Percentiles rank a stretch among this genome's conserved stretches.
Conservation (phyloP, 2,329 filamentous ascomycete genomes). For the Clarireedia hainanense region DNA sequence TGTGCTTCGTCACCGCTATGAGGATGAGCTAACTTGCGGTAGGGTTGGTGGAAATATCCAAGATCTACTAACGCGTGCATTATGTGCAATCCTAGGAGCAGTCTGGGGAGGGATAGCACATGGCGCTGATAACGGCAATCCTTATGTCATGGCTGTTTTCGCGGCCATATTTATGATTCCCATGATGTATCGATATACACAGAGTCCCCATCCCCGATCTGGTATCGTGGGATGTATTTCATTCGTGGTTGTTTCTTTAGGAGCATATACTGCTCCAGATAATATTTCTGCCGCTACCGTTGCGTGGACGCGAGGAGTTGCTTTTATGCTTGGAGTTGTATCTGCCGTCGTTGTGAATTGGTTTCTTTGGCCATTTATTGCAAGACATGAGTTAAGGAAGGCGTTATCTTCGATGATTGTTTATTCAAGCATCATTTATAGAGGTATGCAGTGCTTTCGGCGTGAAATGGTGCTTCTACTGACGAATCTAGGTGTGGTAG, state of each 20-base stretch:
- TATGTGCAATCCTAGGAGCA: slow-evolving; percentile 43
- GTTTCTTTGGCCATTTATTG: slow-evolving; percentile 54
- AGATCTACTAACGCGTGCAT: slow-evolving; percentile 44
- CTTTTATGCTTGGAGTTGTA: slow-evolving; percentile 46
- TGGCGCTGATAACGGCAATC: slow-evolving; percentile 43
- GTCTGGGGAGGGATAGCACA: slow-evolving; percentile 47
- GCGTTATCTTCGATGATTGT: slow-evolving; percentile 49
- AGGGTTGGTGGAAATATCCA: slow-evolving; percentile 50
- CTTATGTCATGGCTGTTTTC: slow-evolving; percentile 47
- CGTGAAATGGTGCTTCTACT: not conserved
- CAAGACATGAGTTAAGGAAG: slow-evolving; percentile 49
- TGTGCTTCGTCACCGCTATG: slow-evolving; percentile 9
- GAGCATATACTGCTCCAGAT: slow-evolving; percentile 25
- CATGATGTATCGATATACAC: slow-evolving; percentile 49
- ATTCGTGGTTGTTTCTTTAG: slow-evolving; percentile 46
- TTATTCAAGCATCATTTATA: slow-evolving; percentile 49
- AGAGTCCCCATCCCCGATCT: slow-evolving; percentile 48
- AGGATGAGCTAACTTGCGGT: not conserved
- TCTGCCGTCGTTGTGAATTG: slow-evolving; percentile 49
- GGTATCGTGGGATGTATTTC: slow-evolving; percentile 50
- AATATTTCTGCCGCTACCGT: slow-evolving; percentile 33
- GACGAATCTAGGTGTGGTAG: slow-evolving; percentile 33
- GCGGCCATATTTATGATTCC: slow-evolving; percentile 50
- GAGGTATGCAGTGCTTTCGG: slow-evolving; percentile 20
- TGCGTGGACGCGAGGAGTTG: slow-evolving; percentile 40